Evolutionary conservation across 495 filamentous ascomycete species (phyloP), one percentile per base, ranked within the genome.

Genomic region (Hyaloscypha finlandica): DNA sequence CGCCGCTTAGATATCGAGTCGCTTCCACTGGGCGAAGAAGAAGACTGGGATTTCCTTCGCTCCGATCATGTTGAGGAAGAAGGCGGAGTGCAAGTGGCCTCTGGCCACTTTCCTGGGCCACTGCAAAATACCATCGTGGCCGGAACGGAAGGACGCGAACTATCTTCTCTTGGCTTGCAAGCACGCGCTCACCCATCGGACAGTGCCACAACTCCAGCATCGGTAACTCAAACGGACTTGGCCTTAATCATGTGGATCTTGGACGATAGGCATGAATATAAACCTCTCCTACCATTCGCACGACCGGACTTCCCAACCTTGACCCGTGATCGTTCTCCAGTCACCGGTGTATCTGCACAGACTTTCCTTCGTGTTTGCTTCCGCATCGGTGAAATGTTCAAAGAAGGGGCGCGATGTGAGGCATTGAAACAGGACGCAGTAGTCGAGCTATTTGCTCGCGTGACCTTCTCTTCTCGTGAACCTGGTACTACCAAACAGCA

Each of bases 381-480:
- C 71, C 83, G 85, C 8, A 79, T 86, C 55, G 86, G 84, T 20
- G 82, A 87, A 63, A 80, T 87, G 53, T 64, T 89, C 71, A 70
- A 81, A 42, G 75, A 80, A 52, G 81, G 80, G 55, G 74, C 72
- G 6, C 74, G 75, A 35, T 74, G 75, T 53, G 67, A 77, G 29
- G 56, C 60, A 14, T 45, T 65, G 25, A 65, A 74, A 3, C 80
- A 82, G 54, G 77, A 81, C 56, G 78, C 80, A 16, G 67, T 86
- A 0, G 78, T 89, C 52, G 88, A 89, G 71, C 70, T 89, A 3
- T 89, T 82, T 70, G 87, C 86, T 8, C 75, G 83, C 30, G 86
- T 89, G 3, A 77, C 73, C 3, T 82, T 76, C 59, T 86, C 85
- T 4, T 77, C 73, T n/a, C 83, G 85, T 0, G 81, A 83, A 56